These are phyloP conservation scores for Dentipellis sp. DNA, from an alignment of 768 basidiomycete species.

Conservation along the genomic window DNA sequence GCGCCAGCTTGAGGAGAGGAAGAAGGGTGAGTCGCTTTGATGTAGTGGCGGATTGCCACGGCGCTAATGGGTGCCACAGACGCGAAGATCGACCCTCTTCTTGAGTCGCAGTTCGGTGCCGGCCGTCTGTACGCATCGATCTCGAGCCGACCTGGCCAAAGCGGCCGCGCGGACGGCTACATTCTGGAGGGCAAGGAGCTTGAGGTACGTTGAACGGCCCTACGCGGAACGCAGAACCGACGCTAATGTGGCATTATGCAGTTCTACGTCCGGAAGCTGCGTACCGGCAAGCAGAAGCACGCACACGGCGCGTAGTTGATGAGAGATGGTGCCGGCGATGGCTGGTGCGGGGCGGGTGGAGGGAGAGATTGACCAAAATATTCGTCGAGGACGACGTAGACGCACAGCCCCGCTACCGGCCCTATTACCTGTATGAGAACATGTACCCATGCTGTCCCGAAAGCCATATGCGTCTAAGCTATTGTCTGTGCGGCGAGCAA, in stretches of 20 bases:
- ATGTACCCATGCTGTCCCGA: conserved; percentile 18
- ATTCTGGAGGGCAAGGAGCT: conserved; percentile 98
- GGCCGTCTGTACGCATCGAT: conserved; percentile 93
- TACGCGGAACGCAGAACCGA: background rate
- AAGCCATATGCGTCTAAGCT: conserved; percentile 14
- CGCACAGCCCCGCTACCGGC: background rate
- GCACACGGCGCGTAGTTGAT: conserved; percentile 37
- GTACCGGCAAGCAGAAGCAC: conserved; percentile 93
- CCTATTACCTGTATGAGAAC: conserved; percentile 19
- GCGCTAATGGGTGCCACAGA: conserved; percentile 31
- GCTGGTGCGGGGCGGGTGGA: background rate
- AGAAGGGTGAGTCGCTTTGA: conserved; percentile 56
- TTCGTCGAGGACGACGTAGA: background rate
- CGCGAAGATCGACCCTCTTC: conserved; percentile 83
- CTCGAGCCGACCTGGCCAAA: conserved; percentile 94
- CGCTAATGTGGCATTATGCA: conserved; percentile 21
- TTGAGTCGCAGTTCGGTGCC: conserved; percentile 86
- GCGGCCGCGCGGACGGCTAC: conserved; percentile 94
- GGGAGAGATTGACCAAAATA: background rate
- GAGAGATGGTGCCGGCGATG: background rate
- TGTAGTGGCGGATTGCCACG: conserved; percentile 4
- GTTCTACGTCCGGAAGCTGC: conserved; percentile 94
- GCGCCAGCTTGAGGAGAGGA: conserved; percentile 80
- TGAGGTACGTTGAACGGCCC: conserved; percentile 48
- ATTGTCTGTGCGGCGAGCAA: background rate